Percentiles rank a stretch among this genome's conserved stretches.
Conservation (phyloP, 2,329 filamentous ascomycete species). For the Ophiobolus disseminans region DNA sequence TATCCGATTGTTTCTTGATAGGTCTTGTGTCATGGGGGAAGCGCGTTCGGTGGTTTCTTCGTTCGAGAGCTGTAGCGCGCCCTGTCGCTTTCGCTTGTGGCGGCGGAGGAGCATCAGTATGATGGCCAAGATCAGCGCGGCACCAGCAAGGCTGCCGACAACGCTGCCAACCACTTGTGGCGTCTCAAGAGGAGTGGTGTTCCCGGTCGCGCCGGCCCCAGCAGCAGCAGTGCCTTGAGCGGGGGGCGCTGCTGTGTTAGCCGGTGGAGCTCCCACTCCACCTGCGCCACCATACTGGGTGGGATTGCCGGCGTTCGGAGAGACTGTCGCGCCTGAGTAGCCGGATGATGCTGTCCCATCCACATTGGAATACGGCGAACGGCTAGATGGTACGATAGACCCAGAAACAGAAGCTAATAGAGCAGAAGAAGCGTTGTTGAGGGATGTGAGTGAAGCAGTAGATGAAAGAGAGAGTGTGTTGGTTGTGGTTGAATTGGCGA, state of each 20-base stretch:
- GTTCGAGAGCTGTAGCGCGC: slow-evolving; percentile 40
- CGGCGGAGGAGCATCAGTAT: slow-evolving; percentile 62
- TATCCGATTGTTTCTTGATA: slow-evolving; percentile 49
- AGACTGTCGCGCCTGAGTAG: slow-evolving; percentile 14
- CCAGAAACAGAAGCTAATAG: slow-evolving; percentile 17
- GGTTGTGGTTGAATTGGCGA: slow-evolving; percentile 24
- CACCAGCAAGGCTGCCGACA: slow-evolving; percentile 67
- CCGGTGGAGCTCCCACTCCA: slow-evolving; percentile 21
- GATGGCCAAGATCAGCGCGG: slow-evolving; percentile 59
- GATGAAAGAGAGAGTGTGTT: slow-evolving; percentile 11
- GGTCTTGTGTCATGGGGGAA: slow-evolving; percentile 48
- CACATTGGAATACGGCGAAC: slow-evolving; percentile 12
- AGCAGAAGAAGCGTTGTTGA: slow-evolving; percentile 6
- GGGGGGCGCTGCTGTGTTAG: slow-evolving; percentile 22
- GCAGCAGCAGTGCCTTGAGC: slow-evolving; percentile 18
- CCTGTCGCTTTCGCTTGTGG: slow-evolving; percentile 52
- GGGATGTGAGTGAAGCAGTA: slow-evolving; percentile 1
- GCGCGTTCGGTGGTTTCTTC: slow-evolving; percentile 33
- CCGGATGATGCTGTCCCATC: slow-evolving; percentile 17
- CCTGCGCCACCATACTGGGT: slow-evolving; percentile 14
- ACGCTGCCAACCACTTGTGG: slow-evolving; percentile 67
- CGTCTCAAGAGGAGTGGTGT: slow-evolving; percentile 50
- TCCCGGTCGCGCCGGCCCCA: slow-evolving; percentile 10
- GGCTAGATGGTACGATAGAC: slow-evolving; percentile 16
- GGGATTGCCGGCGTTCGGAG: slow-evolving; percentile 16